Evolutionary conservation across 2,329 filamentous ascomycete genomes (phyloP).

Genomic region (Neurospora sp.): DNA sequence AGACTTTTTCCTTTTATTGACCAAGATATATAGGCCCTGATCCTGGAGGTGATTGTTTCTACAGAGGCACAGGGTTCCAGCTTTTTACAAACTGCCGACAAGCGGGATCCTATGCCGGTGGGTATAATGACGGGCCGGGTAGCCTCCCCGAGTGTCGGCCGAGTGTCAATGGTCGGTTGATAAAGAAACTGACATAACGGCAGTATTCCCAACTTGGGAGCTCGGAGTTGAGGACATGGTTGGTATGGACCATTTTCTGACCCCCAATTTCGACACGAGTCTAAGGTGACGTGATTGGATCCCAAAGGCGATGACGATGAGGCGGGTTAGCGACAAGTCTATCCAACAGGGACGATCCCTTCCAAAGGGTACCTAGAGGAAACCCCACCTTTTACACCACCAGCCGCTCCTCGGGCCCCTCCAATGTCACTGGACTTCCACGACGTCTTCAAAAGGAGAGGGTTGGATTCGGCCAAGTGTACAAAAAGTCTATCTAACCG

Average conservation of each 20-base stretch:
- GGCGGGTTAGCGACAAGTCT: not conserved
- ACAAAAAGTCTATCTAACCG: not conserved
- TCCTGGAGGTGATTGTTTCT: not conserved
- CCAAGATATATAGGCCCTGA: not conserved
- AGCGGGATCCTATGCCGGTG: not conserved
- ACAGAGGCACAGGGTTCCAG: not conserved
- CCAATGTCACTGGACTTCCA: not conserved
- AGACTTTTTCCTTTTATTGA: not conserved
- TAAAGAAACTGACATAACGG: no score
- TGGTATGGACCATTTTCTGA: not conserved
- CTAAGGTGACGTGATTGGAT: constrained; percentile 5
- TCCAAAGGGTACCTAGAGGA: not conserved
- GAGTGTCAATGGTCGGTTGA: not conserved
- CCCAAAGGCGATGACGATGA: constrained; percentile 4
- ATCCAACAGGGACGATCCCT: constrained; percentile 2
- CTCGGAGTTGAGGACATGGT: not conserved
- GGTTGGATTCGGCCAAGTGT: not conserved
- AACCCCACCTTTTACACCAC: constrained; percentile 3
- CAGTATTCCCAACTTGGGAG: not conserved
- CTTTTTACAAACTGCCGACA: not conserved
- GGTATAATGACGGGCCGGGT: not conserved
- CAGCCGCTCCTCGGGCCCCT: constrained; percentile 3
- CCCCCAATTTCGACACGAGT: not conserved
- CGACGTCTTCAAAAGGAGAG: not conserved
- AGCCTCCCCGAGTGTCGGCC: not conserved